A percentile compares a stretch with the other conserved stretches of the same genome.
Evolutionary conservation across 2,329 filamentous ascomycete genomes (phyloP).

Genomic region (Ascochyta pisi): DNA sequence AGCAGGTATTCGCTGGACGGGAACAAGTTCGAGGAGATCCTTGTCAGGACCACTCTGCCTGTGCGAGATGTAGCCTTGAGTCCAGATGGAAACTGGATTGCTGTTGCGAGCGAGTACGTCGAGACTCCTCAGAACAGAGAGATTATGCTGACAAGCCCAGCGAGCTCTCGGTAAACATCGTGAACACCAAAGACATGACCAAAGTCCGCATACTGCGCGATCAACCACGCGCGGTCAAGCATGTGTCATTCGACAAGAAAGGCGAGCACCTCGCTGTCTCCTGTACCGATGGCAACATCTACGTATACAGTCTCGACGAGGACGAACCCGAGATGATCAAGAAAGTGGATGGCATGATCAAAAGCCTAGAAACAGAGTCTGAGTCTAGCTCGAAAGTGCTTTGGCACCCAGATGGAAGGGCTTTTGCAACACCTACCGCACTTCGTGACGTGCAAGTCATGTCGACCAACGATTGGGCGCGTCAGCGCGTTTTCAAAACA

Average conservation of each 20-base stretch:
- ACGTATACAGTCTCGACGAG: conserved; percentile 82
- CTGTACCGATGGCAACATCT: conserved; percentile 86
- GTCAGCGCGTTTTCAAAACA: conserved; percentile 77
- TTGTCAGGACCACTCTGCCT: conserved; percentile 83
- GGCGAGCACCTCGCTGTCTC: conserved; percentile 80
- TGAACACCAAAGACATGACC: conserved; percentile 79
- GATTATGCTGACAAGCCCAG: conserved; percentile 49
- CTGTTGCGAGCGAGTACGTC: conserved; percentile 87
- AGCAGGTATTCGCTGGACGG: conserved; percentile 85
- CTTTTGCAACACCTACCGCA: conserved; percentile 84
- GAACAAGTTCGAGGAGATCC: conserved; percentile 77
- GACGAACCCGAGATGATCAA: conserved; percentile 82
- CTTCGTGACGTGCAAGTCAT: conserved; percentile 81
- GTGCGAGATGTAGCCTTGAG: conserved; percentile 86
- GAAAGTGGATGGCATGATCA: conserved; percentile 86
- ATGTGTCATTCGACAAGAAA: conserved; percentile 84
- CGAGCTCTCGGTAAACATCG: conserved; percentile 88
- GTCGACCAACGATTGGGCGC: conserved; percentile 88
- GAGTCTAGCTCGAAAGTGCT: conserved; percentile 76
- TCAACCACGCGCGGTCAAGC: conserved; percentile 86
- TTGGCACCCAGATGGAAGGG: conserved; percentile 95
- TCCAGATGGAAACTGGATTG: conserved; percentile 82
- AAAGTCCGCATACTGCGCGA: conserved; percentile 80
- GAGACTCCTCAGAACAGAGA: neutral
- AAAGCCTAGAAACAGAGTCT: conserved; percentile 75